Evolutionary conservation across 2,329 filamentous ascomycete genomes (phyloP).

Genomic region (Didymellaceae sp.): DNA sequence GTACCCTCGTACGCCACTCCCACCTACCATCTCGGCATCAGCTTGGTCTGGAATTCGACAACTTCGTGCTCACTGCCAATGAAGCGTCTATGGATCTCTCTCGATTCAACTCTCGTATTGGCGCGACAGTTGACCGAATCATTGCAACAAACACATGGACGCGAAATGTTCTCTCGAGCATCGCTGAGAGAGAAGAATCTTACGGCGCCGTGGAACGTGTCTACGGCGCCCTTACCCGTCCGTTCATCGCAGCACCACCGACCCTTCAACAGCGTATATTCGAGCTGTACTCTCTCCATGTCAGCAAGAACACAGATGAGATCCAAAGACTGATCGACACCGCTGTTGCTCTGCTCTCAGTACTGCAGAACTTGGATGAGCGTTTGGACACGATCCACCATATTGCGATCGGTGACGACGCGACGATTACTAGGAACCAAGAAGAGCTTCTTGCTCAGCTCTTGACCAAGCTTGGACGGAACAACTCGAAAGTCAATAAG

Average conservation of each 20-base stretch:
- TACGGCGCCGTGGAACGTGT: conserved; percentile 51
- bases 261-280: conserved; percentile 61
- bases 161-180: conserved; percentile 68
- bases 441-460: conserved; percentile 72
- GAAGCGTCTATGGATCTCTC: conserved; percentile 71
- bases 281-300: conserved; percentile 78
- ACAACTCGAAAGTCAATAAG: conserved; percentile 65
- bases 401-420: conserved; percentile 69
- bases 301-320: conserved; percentile 71
- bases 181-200: conserved; percentile 55
- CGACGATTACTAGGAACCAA: conserved; percentile 63
- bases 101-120: conserved; percentile 78
- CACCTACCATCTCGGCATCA: conserved; percentile 71
- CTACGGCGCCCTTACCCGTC: conserved; percentile 58
- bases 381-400: conserved; percentile 73
- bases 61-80: conserved; percentile 73
- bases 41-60: conserved; percentile 76
- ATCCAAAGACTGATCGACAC: conserved; percentile 72
- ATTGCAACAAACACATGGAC: conserved; percentile 80
- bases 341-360: conserved; percentile 69
- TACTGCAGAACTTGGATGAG: conserved; percentile 72
- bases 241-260: conserved; percentile 57
- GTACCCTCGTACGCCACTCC: conserved; percentile 74
- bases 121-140: conserved; percentile 74
- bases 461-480: conserved; percentile 77